Percentiles rank a stretch among this genome's conserved stretches.
Conservation (phyloP, 192 early-diverging fungal genomes). For the Obelidium mucronatum region DNA sequence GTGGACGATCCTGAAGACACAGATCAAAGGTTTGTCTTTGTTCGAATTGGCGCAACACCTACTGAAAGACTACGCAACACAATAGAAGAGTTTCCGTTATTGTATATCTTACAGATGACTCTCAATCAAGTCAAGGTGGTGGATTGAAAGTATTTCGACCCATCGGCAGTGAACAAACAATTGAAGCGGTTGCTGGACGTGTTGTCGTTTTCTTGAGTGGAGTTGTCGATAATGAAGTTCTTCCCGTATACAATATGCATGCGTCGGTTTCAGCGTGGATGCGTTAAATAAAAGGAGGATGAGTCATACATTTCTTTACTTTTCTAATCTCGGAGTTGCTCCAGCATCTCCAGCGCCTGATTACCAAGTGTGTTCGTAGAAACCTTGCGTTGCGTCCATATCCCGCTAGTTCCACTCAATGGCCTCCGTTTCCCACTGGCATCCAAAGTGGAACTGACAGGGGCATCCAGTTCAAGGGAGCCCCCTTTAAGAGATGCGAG, state of each 20-base stretch:
- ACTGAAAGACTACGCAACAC: background rate
- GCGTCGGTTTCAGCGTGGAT: constrained; percentile 25
- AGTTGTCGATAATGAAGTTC: constrained; percentile 60
- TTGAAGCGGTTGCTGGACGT: constrained; percentile 51
- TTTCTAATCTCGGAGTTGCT: constrained; percentile 2
- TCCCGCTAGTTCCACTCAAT: background rate
- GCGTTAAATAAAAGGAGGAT: too few species aligned
- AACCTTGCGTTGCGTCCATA: background rate
- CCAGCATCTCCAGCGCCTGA: constrained; percentile 21
- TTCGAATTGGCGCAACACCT: background rate
- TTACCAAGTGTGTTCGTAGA: constrained; percentile 8
- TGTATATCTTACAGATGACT: constrained; percentile 60
- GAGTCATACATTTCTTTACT: too few species aligned
- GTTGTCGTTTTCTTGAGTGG: constrained; percentile 62
- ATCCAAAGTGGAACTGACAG: background rate
- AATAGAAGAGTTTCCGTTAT: constrained; percentile 59
- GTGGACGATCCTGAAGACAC: constrained; percentile 54
- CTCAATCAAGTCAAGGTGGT: constrained; percentile 55
- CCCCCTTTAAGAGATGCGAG: constrained; percentile 52
- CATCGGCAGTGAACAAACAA: constrained; percentile 42
- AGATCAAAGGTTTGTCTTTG: constrained; percentile 49
- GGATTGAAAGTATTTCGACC: constrained; percentile 62
- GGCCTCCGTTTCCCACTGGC: background rate
- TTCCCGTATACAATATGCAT: constrained; percentile 13
- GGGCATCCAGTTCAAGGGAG: constrained; percentile 7